Base-by-base conservation (phyloP, 352 stramenopile species). In the Hyaloperonospora brassicae region DNA sequence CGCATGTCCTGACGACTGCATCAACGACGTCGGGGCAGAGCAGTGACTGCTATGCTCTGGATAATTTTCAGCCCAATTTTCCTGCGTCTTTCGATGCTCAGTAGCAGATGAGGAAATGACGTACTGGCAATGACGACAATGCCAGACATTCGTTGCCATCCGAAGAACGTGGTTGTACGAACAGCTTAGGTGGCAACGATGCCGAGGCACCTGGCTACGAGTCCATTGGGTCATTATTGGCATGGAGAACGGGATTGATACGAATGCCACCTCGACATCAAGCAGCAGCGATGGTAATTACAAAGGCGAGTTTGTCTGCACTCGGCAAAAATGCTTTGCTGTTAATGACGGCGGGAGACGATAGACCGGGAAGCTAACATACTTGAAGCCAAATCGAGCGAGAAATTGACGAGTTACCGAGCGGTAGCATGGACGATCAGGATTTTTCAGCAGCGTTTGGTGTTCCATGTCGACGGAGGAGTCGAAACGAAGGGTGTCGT, bases 21-120 rank as follows among this genome's bases (percentile, higher is more conserved):
- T 17, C 17, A 17, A 17, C 17, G 17, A 17, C 17, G 17, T 17
- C 17, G 17, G 17, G 17, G 17, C 17, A 66, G 27, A 68, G 52
- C 39, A 56, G 3, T 17, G 53, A 61, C 47, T 60, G 52, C 49
- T 39, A 23, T 17, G 27, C 40, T n/a, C 50, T 69, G 11, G 59
- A 72, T 39, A 56, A 53, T n/a, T 64, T 72, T 54, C 58, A 68
- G 27, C 45, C 68, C 24, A 50, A 70, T 45, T 69, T 67, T 24
- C 67, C 63, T 21, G 47, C 50, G 10, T 70, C 63, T 1, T 67
- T 75, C 17, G 58, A 57, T 2, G 49, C 47, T 5, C 60, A 63
- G n/a, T 56, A 68, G 31, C 44, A 66, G n/a, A 21, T 57, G 17
- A 66, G 52, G 23, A n/a, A 23, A 4, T 38, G 38, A 25, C 27